phyloP scores from a whole-genome alignment of 305 asterid genomes.

The Fraxinus latifolia region DNA sequence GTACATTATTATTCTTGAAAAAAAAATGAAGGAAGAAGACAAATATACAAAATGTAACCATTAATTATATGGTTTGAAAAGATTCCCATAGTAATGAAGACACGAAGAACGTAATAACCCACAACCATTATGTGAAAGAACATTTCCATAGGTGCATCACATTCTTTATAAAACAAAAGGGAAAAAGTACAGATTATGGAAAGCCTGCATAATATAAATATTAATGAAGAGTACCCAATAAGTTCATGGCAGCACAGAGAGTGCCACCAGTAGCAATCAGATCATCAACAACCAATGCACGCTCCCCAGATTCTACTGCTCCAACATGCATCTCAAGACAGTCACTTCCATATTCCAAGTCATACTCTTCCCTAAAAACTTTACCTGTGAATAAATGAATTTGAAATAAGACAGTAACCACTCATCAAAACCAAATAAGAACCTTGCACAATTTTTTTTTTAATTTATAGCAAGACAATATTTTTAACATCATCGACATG shows the following conservation, averaged over 20 bases:
- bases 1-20: background rate
- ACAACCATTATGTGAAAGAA: background rate
- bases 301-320: constrained; percentile 68
- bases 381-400: constrained; percentile 42
- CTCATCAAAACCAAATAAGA: background rate
- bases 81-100: background rate
- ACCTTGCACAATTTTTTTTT: background rate
- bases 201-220: background rate
- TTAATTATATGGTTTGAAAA: background rate
- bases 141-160: background rate
- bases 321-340: constrained; percentile 85
- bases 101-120: background rate
- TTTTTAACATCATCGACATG: background rate
- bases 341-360: constrained; percentile 83
- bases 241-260: constrained; percentile 70
- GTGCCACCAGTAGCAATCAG: constrained; percentile 89
- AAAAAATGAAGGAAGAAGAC: background rate
- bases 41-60: background rate
- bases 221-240: constrained; percentile 46
- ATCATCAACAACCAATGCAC: constrained; percentile 75
- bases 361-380: constrained; percentile 70
- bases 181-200: background rate
- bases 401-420: background rate
- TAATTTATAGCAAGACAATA: background rate
- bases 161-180: background rate